A percentile compares a stretch with the other conserved stretches of the same genome.
phyloP scores from a whole-genome alignment of 2,329 filamentous ascomycete species.

The Colletotrichum sp. region DNA sequence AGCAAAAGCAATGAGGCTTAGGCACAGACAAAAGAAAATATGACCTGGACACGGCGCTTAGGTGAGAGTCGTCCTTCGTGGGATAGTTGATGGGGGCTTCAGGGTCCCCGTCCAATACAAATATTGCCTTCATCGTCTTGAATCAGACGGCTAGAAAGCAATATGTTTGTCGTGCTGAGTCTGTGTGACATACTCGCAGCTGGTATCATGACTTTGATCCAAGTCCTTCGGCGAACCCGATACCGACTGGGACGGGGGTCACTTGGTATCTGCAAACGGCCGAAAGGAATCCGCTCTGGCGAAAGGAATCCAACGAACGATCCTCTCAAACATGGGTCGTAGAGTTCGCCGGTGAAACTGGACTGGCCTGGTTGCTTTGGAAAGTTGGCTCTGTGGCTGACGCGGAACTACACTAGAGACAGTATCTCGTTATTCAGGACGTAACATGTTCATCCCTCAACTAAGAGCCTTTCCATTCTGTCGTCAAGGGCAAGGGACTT shows the following conservation, averaged over 20 bases:
- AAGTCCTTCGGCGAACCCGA: not conserved
- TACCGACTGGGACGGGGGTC: not conserved
- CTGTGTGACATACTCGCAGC: not conserved
- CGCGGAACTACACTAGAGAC: not conserved
- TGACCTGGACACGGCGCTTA: not conserved
- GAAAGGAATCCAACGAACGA: not conserved
- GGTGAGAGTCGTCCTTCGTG: not conserved
- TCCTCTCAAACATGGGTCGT: not conserved
- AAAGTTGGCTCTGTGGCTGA: not conserved
- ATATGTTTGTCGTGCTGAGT: not conserved
- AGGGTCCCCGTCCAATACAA: not conserved
- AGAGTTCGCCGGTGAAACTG: not conserved
- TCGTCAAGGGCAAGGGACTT: not conserved
- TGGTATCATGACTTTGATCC: not conserved
- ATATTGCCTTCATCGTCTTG: not conserved
- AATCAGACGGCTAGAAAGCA: not conserved
- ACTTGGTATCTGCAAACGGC: not conserved
- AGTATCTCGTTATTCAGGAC: not conserved
- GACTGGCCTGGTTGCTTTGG: not conserved
- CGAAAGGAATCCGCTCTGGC: not conserved
- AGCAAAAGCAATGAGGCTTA: not conserved
- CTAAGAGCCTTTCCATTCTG: not conserved
- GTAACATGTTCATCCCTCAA: not conserved
- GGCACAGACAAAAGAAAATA: not conserved
- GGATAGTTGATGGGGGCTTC: not conserved